Evolutionary conservation across 1,139 yeast genomes (phyloP), one percentile per base, ranked within the genome.

Genomic region (Trichomonascaceae sp.): DNA sequence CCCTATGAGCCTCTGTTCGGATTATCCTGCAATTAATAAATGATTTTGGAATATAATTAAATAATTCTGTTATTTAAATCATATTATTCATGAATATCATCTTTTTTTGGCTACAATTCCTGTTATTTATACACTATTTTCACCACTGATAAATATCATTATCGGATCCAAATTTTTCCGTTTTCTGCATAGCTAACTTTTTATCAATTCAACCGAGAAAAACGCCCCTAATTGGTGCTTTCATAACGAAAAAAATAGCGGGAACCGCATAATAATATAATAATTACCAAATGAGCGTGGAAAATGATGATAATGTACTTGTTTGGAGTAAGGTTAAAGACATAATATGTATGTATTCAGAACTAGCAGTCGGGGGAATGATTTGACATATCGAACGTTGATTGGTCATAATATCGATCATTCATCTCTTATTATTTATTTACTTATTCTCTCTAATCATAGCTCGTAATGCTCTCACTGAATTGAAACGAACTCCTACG

Each of bases 401-500:
- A 22, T 22, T 22, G 24, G 24, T 22, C 24, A 22, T 22, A 22
- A 27, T 27, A 27, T 12, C 32, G 32, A 27, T 27, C 2, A 13
- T 36, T 13, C 3, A 2, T 9, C 9, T 36, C 41, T 4, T 32
- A 13, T 12, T n/a, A 9, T 12, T 12, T 3, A 9, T 32, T 32
- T 8, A 22, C 27, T 32, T 4, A 9, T n/a, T 10, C 13, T 5
- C 15, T 3, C 41, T 36, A 36, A 36, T 36, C 5, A 20, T 41
- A 57, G 56, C 44, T 18, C 38, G 54, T 9, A 63, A 68, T 50
- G 62, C 64, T 24, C 61, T 72, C 45, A 55, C 58, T 6, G 56
- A 56, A n/a, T 59, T 73, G 24, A 56, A 63, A 15, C 64, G 76
- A 2, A 63, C 65, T 24, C 74, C 75, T 3, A 62, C 66, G 10